phyloP scores from a whole-genome alignment of 805 yeast species.

The Candida jianshihensis region DNA sequence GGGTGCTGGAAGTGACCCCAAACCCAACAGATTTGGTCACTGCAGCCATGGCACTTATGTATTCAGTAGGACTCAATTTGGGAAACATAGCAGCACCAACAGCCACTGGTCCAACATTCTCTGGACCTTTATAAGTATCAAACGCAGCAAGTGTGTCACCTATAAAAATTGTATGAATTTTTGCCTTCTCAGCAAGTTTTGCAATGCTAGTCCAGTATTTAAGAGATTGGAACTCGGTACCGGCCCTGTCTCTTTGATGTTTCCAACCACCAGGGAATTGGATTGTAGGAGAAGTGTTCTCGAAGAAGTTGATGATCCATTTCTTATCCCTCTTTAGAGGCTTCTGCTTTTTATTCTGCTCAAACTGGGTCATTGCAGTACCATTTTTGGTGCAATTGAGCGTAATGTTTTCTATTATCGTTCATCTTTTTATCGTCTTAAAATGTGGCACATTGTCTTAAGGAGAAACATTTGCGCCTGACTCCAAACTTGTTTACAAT shows the following conservation, averaged over 20 bases:
- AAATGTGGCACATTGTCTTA: too few species aligned
- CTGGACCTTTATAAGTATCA: conserved; percentile 28
- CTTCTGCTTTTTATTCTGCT: neutral
- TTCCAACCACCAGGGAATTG: conserved; percentile 1
- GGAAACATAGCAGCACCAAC: conserved; percentile 7
- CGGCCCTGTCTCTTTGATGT: neutral
- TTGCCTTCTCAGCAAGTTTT: conserved; percentile 28
- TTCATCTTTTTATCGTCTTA: too few species aligned
- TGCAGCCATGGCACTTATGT: neutral
- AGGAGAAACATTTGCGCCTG: too few species aligned
- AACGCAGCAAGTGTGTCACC: conserved; percentile 34
- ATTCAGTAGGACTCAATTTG: neutral
- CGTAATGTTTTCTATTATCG: too few species aligned
- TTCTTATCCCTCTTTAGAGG: neutral
- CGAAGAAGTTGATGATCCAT: conserved; percentile 4
- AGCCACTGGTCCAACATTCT: conserved; percentile 10
- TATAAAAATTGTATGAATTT: conserved; percentile 28
- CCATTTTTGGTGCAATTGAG: too few species aligned
- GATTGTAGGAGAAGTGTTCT: conserved; percentile 2
- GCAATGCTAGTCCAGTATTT: conserved; percentile 31
- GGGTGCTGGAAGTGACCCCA: neutral
- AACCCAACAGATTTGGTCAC: neutral
- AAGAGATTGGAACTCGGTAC: neutral
- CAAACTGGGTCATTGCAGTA: neutral
- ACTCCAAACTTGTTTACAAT: too few species aligned